Base-by-base conservation (phyloP, 202 grass and related monocot genomes). In the Schoenoplectus tabernaemontani region DNA sequence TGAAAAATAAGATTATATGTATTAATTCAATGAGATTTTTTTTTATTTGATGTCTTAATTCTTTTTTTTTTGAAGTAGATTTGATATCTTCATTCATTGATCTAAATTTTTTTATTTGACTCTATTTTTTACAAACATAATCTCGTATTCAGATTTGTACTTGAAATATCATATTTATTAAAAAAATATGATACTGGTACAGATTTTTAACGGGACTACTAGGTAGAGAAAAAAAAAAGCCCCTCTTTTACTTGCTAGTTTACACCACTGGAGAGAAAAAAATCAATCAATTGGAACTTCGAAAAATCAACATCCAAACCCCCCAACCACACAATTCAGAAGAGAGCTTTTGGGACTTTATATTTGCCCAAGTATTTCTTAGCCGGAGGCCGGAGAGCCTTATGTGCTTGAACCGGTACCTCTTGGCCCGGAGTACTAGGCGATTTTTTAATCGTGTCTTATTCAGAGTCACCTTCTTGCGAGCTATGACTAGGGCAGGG, bases 361-460 rank as follows among this genome's bases (percentile, higher is more conserved):
- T 81, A 64, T 63, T 60, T 33, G 34, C 28, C 47, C 24, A 19
- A 61, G 39, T 23, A 71, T 47, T 53, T 34, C 16, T 80, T 63
- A 59, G 64, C 19, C 51, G 28, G 50, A 36, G 65, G 47, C 48
- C 28, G 3, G 75, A 68, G 78, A 61, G 63, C 51, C 20, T 79
- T 87, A 78, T 64, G 78, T 84, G 76, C 30, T 93, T 89, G 93
- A 87, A 91, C 73, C 46, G 61, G 81, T 89, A 86, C 88, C 38
- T 68, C 86, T 89, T 88, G 93, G 86, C 75, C 64, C 68, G 64
- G 57, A 80, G 75, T 74, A 16, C 63, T 39, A 88, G 78, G 59
- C 82, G 59, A 59, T 84, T 87, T 83, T 71, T 47, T 20, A 28
- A 28, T 28, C 28, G 47, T 84, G 84, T 89, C 79, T 75, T 90